Evolutionary conservation across 192 early-diverging fungal genomes (phyloP).

Genomic region (Phycomyces blakesleeanus): DNA sequence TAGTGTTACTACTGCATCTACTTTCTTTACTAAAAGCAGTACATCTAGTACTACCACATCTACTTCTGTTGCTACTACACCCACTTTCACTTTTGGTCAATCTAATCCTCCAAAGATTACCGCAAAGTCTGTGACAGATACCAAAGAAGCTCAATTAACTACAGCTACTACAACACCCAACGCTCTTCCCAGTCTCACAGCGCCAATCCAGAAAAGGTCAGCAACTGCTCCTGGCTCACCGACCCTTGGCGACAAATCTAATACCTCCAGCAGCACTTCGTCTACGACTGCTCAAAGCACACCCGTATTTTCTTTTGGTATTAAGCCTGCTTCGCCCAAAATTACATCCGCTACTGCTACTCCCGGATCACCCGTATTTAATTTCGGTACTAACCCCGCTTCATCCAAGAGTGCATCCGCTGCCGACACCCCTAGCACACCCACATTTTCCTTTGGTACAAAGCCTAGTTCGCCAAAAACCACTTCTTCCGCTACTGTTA

Average conservation of each 20-base stretch:
- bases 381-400: background rate
- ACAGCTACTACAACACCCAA: conserved; percentile 2
- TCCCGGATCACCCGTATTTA: background rate
- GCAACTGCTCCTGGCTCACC: background rate
- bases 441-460: conserved; percentile 16
- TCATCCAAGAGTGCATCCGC: conserved; percentile 1
- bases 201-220: background rate
- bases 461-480: background rate
- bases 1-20: background rate
- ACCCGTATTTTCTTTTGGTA: conserved; percentile 12
- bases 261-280: background rate
- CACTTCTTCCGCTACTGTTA: background rate
- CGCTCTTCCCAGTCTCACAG: background rate
- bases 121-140: background rate
- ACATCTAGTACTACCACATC: background rate
- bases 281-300: background rate
- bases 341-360: background rate
- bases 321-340: background rate
- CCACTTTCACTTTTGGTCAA: background rate
- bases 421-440: background rate
- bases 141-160: background rate
- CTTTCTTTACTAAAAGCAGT: background rate
- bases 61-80: background rate
- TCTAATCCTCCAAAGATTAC: background rate
- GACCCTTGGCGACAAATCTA: background rate